These are phyloP conservation scores for Ogataea corticis DNA, from an alignment of 805 yeast genomes.

Conservation along the genomic window DNA sequence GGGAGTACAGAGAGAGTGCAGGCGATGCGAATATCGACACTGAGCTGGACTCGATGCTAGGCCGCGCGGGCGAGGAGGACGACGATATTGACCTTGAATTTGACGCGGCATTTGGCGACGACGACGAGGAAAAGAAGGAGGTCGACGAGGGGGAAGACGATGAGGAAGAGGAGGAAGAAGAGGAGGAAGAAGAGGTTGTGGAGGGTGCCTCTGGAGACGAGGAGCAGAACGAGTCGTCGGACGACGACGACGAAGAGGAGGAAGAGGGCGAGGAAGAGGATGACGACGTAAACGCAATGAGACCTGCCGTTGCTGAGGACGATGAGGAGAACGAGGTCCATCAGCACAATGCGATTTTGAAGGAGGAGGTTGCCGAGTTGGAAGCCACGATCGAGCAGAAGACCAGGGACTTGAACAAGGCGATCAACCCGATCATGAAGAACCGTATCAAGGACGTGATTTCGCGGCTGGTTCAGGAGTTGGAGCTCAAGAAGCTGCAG, in stretches of 20 bases:
- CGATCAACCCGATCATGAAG: slow-evolving; percentile 80
- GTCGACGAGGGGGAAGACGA: slow-evolving; percentile 45
- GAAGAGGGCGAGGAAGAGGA: slow-evolving; percentile 47
- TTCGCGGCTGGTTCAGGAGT: slow-evolving; percentile 72
- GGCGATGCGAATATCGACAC: slow-evolving; percentile 38
- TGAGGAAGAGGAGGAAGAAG: slow-evolving; percentile 49
- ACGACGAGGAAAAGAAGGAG: slow-evolving; percentile 26
- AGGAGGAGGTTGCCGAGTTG: slow-evolving; percentile 83
- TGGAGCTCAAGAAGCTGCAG: slow-evolving; percentile 76
- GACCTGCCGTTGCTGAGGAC: slow-evolving; percentile 20
- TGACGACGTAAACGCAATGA: slow-evolving; percentile 43
- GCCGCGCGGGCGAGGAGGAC: slow-evolving; percentile 37
- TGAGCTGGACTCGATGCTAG: slow-evolving; percentile 29
- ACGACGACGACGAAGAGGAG: slow-evolving; percentile 47
- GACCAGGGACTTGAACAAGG: slow-evolving; percentile 67
- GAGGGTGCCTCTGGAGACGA: slow-evolving; percentile 44
- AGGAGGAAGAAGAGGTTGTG: slow-evolving; percentile 41
- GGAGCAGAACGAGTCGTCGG: slow-evolving; percentile 48
- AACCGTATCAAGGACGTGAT: slow-evolving; percentile 84
- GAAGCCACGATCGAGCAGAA: slow-evolving; percentile 76
- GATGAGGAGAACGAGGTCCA: slow-evolving; percentile 49
- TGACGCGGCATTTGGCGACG: slow-evolving; percentile 19
- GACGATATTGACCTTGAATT: slow-evolving; percentile 25
- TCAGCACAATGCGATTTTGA: slow-evolving; percentile 70
- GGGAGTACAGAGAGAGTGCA: slow-evolving; percentile 18